A percentile compares a stretch with the other conserved stretches of the same genome.
Evolutionary conservation across 2,329 filamentous ascomycete genomes (phyloP).

Genomic region (Beauveria sp.): DNA sequence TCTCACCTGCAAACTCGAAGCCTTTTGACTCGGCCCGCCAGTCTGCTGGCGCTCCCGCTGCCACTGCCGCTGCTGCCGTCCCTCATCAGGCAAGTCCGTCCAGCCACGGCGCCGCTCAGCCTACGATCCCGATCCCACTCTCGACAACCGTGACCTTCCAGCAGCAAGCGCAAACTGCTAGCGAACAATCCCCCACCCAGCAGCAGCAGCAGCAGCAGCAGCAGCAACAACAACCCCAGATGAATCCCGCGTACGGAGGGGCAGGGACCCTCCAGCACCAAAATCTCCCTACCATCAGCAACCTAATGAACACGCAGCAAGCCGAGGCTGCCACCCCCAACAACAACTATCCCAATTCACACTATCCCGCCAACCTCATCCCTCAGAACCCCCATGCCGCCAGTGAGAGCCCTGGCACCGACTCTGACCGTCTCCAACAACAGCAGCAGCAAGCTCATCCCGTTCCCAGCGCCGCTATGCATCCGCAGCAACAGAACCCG

Average conservation of each 20-base stretch:
- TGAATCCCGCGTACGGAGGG: slow-evolving; percentile 13
- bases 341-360: slow-evolving; percentile 19
- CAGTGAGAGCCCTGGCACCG: slow-evolving; percentile 30
- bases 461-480: slow-evolving; percentile 15
- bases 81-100: slow-evolving; percentile 9
- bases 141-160: slow-evolving; percentile 10
- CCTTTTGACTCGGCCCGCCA: slow-evolving; percentile 36
- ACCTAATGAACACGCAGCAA: slow-evolving; percentile 66
- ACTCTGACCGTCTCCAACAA: slow-evolving; percentile 29
- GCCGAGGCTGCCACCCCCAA: slow-evolving; percentile 12
- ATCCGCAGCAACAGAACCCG: slow-evolving; percentile 11
- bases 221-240: slow-evolving; percentile 14
- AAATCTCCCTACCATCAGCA: slow-evolving; percentile 73
- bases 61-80: not conserved
- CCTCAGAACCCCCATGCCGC: slow-evolving; percentile 19
- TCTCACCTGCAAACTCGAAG: slow-evolving; percentile 46
- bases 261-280: slow-evolving; percentile 42
- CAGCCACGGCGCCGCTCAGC: slow-evolving; percentile 18
- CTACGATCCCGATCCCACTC: slow-evolving; percentile 11
- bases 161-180: slow-evolving; percentile 14
- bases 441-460: slow-evolving; percentile 25
- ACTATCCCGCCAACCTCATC: slow-evolving; percentile 22
- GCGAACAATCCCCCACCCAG: slow-evolving; percentile 14
- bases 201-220: slow-evolving; percentile 14
- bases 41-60: slow-evolving; percentile 21